These are phyloP conservation scores for Heterobasidion parviporum DNA, from an alignment of 1,284 basidiomycete genomes.

Conservation along the genomic window DNA sequence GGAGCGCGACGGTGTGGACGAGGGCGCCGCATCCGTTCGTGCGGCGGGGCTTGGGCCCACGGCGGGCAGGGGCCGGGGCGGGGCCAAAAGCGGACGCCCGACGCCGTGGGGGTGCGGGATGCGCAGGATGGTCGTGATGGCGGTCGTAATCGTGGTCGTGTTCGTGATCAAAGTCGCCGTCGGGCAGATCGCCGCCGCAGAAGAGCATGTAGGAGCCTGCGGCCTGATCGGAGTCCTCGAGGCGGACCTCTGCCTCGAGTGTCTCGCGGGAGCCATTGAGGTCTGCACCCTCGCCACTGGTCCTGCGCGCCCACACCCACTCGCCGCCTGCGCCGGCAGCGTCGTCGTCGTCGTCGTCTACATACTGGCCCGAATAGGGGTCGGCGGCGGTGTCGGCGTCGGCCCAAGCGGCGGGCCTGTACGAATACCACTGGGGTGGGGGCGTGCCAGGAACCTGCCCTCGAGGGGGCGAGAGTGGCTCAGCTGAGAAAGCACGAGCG, in stretches of 20 bases:
- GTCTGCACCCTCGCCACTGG: not conserved
- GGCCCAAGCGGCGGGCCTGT: too few relatives aligned
- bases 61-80: not conserved
- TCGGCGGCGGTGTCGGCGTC: not conserved
- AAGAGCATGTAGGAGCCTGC: constrained; percentile 33
- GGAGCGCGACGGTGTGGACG: constrained; percentile 44
- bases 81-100: constrained; percentile 7
- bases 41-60: constrained; percentile 12
- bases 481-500: not conserved
- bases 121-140: constrained; percentile 12
- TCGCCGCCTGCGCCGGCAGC: constrained; percentile 8
- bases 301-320: constrained; percentile 3
- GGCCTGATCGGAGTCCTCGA: constrained; percentile 18
- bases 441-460: not conserved
- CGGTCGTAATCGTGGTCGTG: constrained; percentile 9
- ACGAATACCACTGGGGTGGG: not conserved
- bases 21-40: constrained; percentile 54
- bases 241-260: constrained; percentile 9
- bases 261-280: constrained; percentile 2
- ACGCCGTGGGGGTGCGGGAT: constrained; percentile 7
- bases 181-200: constrained; percentile 33
- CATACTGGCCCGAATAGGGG: not conserved
- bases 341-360: constrained; percentile 8
- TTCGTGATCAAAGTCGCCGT: not conserved
- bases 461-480: not conserved